Conservation (phyloP, 2,329 filamentous ascomycete species). For the Calonectria multiphialidica region DNA sequence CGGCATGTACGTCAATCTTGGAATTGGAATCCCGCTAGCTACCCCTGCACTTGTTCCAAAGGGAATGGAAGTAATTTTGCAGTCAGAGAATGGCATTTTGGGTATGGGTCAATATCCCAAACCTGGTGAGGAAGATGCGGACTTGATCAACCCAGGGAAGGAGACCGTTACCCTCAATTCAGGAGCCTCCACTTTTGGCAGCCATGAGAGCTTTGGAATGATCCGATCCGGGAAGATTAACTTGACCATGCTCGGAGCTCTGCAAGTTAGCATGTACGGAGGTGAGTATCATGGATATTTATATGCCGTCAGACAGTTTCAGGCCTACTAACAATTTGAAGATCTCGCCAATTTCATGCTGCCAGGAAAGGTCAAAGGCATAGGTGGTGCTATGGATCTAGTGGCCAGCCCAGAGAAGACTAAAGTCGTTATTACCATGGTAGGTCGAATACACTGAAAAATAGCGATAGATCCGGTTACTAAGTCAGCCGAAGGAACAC, state of each 20-base stretch:
- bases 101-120: not conserved
- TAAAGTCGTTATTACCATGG: not conserved
- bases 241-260: not conserved
- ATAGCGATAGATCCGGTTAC: not conserved
- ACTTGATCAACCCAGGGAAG: not conserved
- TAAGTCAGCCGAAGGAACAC: not conserved
- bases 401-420: not conserved
- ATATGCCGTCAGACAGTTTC: no score
- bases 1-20: not conserved
- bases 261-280: not conserved
- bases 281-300: not conserved
- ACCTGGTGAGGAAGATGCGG: not conserved
- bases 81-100: not conserved
- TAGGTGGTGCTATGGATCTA: not conserved
- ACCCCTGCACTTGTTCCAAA: not conserved
- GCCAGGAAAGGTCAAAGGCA: not conserved
- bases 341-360: not conserved
- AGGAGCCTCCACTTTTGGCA: not conserved
- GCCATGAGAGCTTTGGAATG: slow-evolving; percentile 1
- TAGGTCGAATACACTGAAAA: not conserved
- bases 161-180: not conserved
- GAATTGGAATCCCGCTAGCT: not conserved
- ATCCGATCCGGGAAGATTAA: not conserved
- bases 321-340: not conserved
- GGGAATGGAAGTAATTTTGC: not conserved